Percentiles rank a stretch among this genome's conserved stretches.
phyloP scores from a whole-genome alignment of 2,329 filamentous ascomycete species.

The Cadophora luteo-olivacea region DNA sequence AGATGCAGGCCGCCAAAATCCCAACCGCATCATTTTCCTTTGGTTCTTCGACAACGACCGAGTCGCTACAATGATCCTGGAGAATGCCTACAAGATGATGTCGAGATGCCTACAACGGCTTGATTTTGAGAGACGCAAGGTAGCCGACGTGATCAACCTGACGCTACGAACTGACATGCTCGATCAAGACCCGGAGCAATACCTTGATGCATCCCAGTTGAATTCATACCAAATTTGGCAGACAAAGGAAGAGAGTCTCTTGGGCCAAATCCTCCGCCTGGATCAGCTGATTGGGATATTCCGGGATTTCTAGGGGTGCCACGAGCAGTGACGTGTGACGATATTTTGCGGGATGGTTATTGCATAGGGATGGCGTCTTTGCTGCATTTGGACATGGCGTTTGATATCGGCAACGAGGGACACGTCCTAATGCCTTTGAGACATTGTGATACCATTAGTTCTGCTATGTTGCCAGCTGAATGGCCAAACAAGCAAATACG shows the following conservation, averaged over 20 bases:
- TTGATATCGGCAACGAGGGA: slow-evolving; percentile 19
- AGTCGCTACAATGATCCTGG: slow-evolving; percentile 72
- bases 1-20: slow-evolving; percentile 81
- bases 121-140: slow-evolving; percentile 74
- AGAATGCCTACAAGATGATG: slow-evolving; percentile 91
- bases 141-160: slow-evolving; percentile 77
- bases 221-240: slow-evolving; percentile 64
- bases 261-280: slow-evolving; percentile 79
- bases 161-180: slow-evolving; percentile 86
- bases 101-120: slow-evolving; percentile 82
- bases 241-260: slow-evolving; percentile 73
- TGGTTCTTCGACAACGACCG: slow-evolving; percentile 88
- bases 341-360: slow-evolving; percentile 22
- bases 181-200: slow-evolving; percentile 77
- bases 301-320: slow-evolving; percentile 68
- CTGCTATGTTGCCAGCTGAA: slow-evolving; percentile 17
- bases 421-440: slow-evolving; percentile 1
- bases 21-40: slow-evolving; percentile 79
- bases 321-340: slow-evolving; percentile 4
- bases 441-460: slow-evolving; percentile 30
- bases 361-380: slow-evolving; percentile 35
- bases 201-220: slow-evolving; percentile 77
- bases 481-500: slow-evolving; percentile 15
- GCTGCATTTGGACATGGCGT: slow-evolving; percentile 30
- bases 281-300: slow-evolving; percentile 87